phyloP scores from a whole-genome alignment of 2,329 filamentous ascomycete species.

The Clonostachys solani region DNA sequence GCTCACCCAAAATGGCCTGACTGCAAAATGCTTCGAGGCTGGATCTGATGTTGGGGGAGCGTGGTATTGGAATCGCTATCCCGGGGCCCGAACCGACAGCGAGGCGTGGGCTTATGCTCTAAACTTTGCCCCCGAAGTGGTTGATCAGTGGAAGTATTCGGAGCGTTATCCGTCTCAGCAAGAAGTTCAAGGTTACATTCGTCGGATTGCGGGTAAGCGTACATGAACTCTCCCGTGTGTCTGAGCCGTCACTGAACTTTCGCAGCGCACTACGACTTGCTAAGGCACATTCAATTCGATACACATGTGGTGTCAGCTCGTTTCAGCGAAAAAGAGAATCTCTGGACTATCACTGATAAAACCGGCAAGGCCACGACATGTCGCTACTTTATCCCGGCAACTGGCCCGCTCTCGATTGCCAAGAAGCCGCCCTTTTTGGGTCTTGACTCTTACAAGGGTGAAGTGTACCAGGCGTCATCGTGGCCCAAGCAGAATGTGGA shows the following conservation, averaged over 20 bases:
- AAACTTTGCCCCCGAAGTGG: slow-evolving; percentile 17
- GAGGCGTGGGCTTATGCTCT: slow-evolving; percentile 17
- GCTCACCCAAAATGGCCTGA: slow-evolving; percentile 2
- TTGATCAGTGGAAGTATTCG: slow-evolving; percentile 33
- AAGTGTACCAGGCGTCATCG: background rate
- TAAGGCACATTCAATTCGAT: slow-evolving; percentile 32
- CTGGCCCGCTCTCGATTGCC: slow-evolving; percentile 32
- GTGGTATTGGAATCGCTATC: slow-evolving; percentile 29
- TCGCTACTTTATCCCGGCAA: slow-evolving; percentile 30
- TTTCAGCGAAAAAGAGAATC: slow-evolving; percentile 21
- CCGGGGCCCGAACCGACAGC: slow-evolving; percentile 25
- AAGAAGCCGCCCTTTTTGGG: slow-evolving; percentile 26
- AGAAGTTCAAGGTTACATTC: slow-evolving; percentile 33
- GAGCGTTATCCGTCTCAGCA: slow-evolving; percentile 19
- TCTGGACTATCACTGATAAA: slow-evolving; percentile 32
- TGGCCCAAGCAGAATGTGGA: slow-evolving; percentile 15
- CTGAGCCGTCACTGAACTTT: too few relatives aligned
- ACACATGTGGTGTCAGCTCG: slow-evolving; percentile 26
- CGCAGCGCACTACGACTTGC: slow-evolving; percentile 16
- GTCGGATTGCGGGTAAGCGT: slow-evolving; percentile 29
- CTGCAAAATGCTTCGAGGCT: slow-evolving; percentile 1
- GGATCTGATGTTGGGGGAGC: slow-evolving; percentile 13
- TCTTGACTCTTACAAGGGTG: slow-evolving; percentile 6
- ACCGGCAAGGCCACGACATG: slow-evolving; percentile 21
- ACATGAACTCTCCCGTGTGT: too few relatives aligned